Evolutionary conservation across 1,139 yeast genomes (phyloP).

Genomic region (Zygosaccharomyces sapae): DNA sequence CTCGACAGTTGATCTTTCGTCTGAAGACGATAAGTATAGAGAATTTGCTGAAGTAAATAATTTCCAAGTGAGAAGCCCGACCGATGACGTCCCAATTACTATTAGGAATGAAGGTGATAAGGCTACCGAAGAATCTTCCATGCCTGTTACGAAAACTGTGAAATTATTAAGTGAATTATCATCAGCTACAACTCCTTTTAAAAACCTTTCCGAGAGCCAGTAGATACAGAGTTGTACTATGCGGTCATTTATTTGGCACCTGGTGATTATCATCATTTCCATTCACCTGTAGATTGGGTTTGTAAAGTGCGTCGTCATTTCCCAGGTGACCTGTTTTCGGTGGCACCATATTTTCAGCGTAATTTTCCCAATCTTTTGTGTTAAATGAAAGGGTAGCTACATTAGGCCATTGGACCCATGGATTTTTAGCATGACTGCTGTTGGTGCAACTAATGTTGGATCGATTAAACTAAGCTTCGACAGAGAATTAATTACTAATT

Average conservation of each 20-base stretch:
- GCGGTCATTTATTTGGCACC: constrained; percentile 95
- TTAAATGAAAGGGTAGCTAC: constrained; percentile 93
- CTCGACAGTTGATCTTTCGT: constrained; percentile 28
- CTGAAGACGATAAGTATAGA: constrained; percentile 52
- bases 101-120: constrained; percentile 61
- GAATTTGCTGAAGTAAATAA: constrained; percentile 80
- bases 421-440: constrained; percentile 99
- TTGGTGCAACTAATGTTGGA: constrained; percentile 98
- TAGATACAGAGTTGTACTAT: constrained; percentile 64
- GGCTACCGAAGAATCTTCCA: constrained; percentile 44
- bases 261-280: constrained; percentile 96
- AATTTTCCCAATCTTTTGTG: constrained; percentile 82
- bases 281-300: constrained; percentile 96
- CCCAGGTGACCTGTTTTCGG: constrained; percentile 92
- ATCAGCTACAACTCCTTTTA: constrained; percentile 17
- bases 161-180: constrained; percentile 31
- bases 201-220: too few species aligned
- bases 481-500: constrained; percentile 78
- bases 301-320: constrained; percentile 90
- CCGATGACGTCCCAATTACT: constrained; percentile 40
- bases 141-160: constrained; percentile 36
- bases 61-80: constrained; percentile 41
- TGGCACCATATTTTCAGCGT: constrained; percentile 92
- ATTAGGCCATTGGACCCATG: constrained; percentile 93
- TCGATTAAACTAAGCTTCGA: constrained; percentile 89